A percentile compares a stretch with the other conserved stretches of the same genome.
Evolutionary conservation across 2,329 filamentous ascomycete genomes (phyloP).

Genomic region (Pleurostoma richardsiae): DNA sequence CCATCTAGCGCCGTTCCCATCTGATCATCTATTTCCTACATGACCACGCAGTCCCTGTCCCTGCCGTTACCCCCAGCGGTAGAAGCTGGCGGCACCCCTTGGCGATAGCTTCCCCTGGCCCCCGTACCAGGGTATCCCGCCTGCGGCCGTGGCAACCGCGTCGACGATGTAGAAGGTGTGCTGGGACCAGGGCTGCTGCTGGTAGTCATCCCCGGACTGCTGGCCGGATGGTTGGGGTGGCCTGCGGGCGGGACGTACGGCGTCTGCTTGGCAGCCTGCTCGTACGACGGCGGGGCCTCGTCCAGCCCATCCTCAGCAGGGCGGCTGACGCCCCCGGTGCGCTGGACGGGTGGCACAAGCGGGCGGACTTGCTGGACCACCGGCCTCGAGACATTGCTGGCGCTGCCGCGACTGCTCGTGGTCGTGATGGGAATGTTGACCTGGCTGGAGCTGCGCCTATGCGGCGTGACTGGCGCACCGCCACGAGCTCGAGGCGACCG

Average conservation of each 20-base stretch:
- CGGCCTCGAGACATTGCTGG: slow-evolving; percentile 1
- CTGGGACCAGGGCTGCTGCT: background rate
- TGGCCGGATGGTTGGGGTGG: slow-evolving; percentile 42
- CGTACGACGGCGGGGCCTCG: slow-evolving; percentile 53
- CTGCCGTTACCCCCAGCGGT: slow-evolving; percentile 13
- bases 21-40: slow-evolving; percentile 24
- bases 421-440: slow-evolving; percentile 2
- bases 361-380: slow-evolving; percentile 31
- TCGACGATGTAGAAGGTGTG: background rate
- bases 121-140: slow-evolving; percentile 9
- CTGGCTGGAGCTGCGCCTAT: slow-evolving; percentile 12
- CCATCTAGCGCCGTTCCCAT: too few species aligned
- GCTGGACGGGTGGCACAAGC: slow-evolving; percentile 36
- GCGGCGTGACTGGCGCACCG: slow-evolving; percentile 6
- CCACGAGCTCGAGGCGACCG: slow-evolving; percentile 4
- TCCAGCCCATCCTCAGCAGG: slow-evolving; percentile 33
- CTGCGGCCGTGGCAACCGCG: background rate
- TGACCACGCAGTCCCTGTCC: slow-evolving; percentile 38
- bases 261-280: slow-evolving; percentile 47
- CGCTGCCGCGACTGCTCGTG: slow-evolving; percentile 1
- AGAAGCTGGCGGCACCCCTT: slow-evolving; percentile 18
- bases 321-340: slow-evolving; percentile 22
- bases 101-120: slow-evolving; percentile 8
- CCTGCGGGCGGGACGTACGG: slow-evolving; percentile 48
- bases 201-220: slow-evolving; percentile 19